Evolutionary conservation across 371 early-diverging fungal genomes (phyloP), one percentile per base, ranked within the genome.

Genomic region (Mortierella sp.): DNA sequence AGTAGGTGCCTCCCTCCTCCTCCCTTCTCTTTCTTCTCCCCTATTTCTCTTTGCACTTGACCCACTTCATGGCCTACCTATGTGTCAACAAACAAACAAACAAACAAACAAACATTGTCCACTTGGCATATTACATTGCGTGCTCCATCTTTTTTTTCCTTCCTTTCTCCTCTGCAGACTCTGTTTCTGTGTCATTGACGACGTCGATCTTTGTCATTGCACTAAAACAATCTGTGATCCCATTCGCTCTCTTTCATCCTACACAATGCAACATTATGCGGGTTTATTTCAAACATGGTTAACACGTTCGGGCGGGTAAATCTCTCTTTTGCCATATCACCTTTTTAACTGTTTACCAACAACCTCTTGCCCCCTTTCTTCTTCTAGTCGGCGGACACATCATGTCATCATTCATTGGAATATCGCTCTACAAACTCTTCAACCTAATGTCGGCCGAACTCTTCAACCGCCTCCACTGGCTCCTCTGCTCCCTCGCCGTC

Each of bases 401-500:
- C 21, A 88, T 95, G 70, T 89, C 93, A 0, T 92, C 95, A 1
- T 5, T 94, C 8, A 83, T 91, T 14, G 95, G 95, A 7, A 93
- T 95, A 14, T 89, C 91, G 49, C 89, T 95, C 75, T 87, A 89
- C 49, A 89, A 92, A 48, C 75, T 94, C n/a, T 94, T 94, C 79
- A 79, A 87, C 29, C 72, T 90, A 16, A 87, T 92, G 12, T 87
- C 89, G 10, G 75, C 80, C 10, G 88, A 77, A 18, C 76, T 51
- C 32, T 79, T 88, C n/a, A 82, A 71, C 3, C 87, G 82, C 8
- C 89, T 94, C 7, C 89, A 89, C 14, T 96, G 95, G 95, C 89
- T 96, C 46, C 90, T 91, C 11, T 93, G 93, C 12, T 90, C 95
- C 4, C 89, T 95, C 16, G 89, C 95, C 4, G 95, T 96, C 72